Percentiles rank a stretch among this genome's conserved stretches.
These are phyloP conservation scores for Kwoniella europaea DNA, from an alignment of 768 basidiomycete genomes.

Conservation along the genomic window DNA sequence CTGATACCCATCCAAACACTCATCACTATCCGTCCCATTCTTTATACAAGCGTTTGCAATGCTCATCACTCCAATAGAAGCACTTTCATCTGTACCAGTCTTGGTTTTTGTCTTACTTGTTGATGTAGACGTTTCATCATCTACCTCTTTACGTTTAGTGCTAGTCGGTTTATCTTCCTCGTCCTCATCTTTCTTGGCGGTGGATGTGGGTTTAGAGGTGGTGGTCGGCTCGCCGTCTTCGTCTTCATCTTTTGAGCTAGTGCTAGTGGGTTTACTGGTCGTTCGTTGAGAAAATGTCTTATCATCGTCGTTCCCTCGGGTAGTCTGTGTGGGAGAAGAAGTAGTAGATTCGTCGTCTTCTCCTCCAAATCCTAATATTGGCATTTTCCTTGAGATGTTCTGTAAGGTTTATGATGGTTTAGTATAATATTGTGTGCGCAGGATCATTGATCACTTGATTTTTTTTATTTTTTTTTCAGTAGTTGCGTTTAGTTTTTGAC, in stretches of 20 bases:
- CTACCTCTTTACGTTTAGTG: not conserved
- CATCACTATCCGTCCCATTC: slow-evolving; percentile 14
- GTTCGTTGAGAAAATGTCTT: not conserved
- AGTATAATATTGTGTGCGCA: no score
- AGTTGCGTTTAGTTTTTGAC: no score
- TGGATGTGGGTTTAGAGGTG: not conserved
- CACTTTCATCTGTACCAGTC: not conserved
- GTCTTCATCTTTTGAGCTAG: not conserved
- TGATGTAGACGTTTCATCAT: not conserved
- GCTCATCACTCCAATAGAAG: not conserved
- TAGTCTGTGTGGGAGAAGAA: not conserved
- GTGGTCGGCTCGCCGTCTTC: not conserved
- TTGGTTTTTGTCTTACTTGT: not conserved
- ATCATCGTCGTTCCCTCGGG: not conserved
- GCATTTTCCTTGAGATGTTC: not conserved
- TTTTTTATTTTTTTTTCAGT: no score
- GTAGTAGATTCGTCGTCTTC: not conserved
- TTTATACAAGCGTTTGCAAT: not conserved
- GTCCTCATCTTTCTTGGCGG: not conserved
- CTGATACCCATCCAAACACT: slow-evolving; percentile 8
- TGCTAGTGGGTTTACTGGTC: not conserved
- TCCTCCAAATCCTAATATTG: not conserved
- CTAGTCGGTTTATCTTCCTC: not conserved
- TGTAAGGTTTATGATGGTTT: no score
- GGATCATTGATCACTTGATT: no score